phyloP scores from a whole-genome alignment of 1,139 yeast genomes.

The Blastobotrys malaysiensis region DNA sequence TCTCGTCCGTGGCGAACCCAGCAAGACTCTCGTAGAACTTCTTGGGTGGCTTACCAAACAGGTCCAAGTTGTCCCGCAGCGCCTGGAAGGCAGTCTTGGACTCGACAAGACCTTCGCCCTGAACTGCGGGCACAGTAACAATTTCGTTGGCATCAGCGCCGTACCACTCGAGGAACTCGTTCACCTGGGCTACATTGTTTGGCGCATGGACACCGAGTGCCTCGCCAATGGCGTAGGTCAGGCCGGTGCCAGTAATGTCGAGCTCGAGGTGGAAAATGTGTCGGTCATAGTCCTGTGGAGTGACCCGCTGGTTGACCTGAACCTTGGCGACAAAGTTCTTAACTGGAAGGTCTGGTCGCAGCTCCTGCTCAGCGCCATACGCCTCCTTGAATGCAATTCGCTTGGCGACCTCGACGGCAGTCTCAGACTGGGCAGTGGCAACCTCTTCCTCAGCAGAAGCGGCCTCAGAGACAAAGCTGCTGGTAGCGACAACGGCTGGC shows the following conservation, averaged over 20 bases:
- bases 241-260: constrained; percentile 84
- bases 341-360: constrained; percentile 89
- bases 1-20: constrained; percentile 62
- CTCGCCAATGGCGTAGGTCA: constrained; percentile 91
- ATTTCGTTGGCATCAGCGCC: constrained; percentile 64
- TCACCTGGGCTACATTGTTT: constrained; percentile 62
- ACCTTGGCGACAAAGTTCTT: constrained; percentile 84
- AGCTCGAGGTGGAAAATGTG: constrained; percentile 96
- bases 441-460: constrained; percentile 46
- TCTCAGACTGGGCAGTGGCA: constrained; percentile 41
- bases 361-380: constrained; percentile 46
- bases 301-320: constrained; percentile 84
- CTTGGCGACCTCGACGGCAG: constrained; percentile 57
- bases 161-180: constrained; percentile 62
- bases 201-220: constrained; percentile 95
- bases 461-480: constrained; percentile 25
- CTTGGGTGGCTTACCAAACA: constrained; percentile 95
- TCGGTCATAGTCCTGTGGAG: constrained; percentile 88
- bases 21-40: constrained; percentile 84
- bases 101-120: constrained; percentile 49
- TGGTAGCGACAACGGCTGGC: constrained; percentile 30
- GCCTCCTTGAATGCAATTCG: constrained; percentile 80
- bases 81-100: constrained; percentile 79
- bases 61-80: constrained; percentile 71
- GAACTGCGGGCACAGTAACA: constrained; percentile 68